Evolutionary conservation across 441 rosid species (phyloP).

Genomic region (Euphorbia schlechtendalii): DNA sequence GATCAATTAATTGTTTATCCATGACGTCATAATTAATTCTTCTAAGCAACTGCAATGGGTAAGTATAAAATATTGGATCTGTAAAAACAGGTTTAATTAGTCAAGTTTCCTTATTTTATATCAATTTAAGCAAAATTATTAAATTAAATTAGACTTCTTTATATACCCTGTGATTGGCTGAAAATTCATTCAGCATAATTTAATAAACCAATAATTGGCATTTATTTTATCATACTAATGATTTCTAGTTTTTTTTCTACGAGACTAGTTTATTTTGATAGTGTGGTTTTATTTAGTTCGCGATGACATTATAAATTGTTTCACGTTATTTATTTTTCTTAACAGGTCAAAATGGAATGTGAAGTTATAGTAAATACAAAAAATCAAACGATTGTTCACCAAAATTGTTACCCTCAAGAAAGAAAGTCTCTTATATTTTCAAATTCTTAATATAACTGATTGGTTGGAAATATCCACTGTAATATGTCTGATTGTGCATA

Average conservation of each 20-base stretch:
- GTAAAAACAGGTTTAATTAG: too few species aligned
- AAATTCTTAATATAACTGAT: too few species aligned
- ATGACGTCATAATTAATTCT: neutral
- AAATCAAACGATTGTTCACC: constrained; percentile 52
- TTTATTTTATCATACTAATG: too few species aligned
- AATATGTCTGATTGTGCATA: too few species aligned
- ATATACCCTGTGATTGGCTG: too few species aligned
- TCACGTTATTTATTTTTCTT: neutral
- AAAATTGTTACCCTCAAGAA: constrained; percentile 54
- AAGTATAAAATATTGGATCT: neutral
- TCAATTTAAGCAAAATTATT: neutral
- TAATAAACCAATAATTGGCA: too few species aligned
- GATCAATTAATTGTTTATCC: neutral
- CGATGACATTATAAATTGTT: neutral
- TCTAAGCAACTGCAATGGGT: neutral
- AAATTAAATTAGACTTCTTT: too few species aligned
- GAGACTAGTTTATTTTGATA: too few species aligned
- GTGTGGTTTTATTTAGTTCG: neutral
- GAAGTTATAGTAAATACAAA: constrained; percentile 57
- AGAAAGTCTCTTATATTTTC: neutral
- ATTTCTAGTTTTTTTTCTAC: too few species aligned
- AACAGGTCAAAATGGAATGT: constrained; percentile 53
- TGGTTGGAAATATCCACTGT: too few species aligned
- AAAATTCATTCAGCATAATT: too few species aligned
- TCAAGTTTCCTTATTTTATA: too few species aligned